Conservation (phyloP, 768 basidiomycete genomes). For the Crassisporium funariophilum region DNA sequence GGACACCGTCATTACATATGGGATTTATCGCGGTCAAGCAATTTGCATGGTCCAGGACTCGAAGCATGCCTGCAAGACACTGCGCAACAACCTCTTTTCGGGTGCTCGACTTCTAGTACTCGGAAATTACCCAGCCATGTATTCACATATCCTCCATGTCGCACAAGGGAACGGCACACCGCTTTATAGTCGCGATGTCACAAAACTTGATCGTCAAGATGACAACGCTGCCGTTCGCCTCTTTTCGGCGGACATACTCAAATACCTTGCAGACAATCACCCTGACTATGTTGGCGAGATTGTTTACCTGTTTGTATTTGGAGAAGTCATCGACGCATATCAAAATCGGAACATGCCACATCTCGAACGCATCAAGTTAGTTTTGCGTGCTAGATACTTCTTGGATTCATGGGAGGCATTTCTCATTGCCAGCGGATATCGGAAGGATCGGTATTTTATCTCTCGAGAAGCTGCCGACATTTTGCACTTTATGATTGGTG, state of each 20-base stretch:
- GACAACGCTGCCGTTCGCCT: conserved; percentile 28
- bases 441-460: conserved; percentile 23
- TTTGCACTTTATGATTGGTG: conserved; percentile 25
- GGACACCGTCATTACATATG: conserved; percentile 11
- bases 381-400: conserved; percentile 18
- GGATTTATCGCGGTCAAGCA: conserved; percentile 16
- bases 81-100: conserved; percentile 35
- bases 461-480: conserved; percentile 22
- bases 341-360: conserved; percentile 27
- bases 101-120: conserved; percentile 30
- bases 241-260: conserved; percentile 29
- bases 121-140: conserved; percentile 21
- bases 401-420: conserved; percentile 24
- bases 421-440: conserved; percentile 17
- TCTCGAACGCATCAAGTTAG: conserved; percentile 13
- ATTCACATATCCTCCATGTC: conserved; percentile 20
- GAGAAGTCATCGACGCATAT: conserved; percentile 29
- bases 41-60: conserved; percentile 37
- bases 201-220: conserved; percentile 36
- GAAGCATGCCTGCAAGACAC: conserved; percentile 37
- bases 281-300: conserved; percentile 19
- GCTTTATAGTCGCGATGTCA: conserved; percentile 31
- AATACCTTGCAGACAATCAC: conserved; percentile 15
- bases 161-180: conserved; percentile 18
- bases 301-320: conserved; percentile 33